phyloP scores from a whole-genome alignment of 1,284 basidiomycete genomes.

The Wolfiporia cocos region DNA sequence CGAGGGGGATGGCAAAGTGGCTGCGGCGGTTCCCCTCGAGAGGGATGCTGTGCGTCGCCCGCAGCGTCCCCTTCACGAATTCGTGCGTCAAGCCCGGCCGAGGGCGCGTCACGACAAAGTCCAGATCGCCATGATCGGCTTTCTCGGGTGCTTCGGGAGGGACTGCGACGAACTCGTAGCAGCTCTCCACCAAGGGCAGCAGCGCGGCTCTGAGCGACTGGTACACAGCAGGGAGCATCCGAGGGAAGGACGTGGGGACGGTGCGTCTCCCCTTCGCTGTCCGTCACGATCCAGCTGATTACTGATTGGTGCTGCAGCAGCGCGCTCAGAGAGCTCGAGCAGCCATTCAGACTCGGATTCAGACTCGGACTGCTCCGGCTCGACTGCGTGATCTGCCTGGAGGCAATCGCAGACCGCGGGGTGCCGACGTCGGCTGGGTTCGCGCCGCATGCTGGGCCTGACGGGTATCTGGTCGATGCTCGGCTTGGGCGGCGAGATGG shows the following conservation, averaged over 20 bases:
- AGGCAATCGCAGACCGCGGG: no score
- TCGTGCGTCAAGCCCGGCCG: conserved; percentile 29
- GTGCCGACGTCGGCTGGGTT: no score
- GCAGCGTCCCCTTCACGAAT: conserved; percentile 36
- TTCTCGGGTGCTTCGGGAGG: conserved; percentile 62
- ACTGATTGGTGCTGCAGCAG: no score
- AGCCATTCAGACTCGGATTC: no score
- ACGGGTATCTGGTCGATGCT: no score
- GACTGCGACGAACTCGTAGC: conserved; percentile 45
- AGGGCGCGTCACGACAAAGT: conserved; percentile 50
- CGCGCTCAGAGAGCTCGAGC: no score
- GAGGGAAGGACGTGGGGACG: conserved; percentile 49
- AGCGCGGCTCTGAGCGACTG: conserved; percentile 39
- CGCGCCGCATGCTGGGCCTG: no score
- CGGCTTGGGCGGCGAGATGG: no score
- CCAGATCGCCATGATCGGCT: conserved; percentile 56
- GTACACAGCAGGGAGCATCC: conserved; percentile 50
- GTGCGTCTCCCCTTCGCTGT: no score
- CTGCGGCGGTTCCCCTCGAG: conserved; percentile 49
- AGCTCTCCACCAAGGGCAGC: conserved; percentile 30
- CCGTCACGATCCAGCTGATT: no score
- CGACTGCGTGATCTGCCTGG: no score
- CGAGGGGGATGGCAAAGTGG: conserved; percentile 51
- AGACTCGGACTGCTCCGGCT: no score
- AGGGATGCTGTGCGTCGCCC: conserved; percentile 41